A percentile compares a stretch with the other conserved stretches of the same genome.
Evolutionary conservation across 208 protist genomes (phyloP).

Genomic region (Acanthamoeba lenticulata): DNA sequence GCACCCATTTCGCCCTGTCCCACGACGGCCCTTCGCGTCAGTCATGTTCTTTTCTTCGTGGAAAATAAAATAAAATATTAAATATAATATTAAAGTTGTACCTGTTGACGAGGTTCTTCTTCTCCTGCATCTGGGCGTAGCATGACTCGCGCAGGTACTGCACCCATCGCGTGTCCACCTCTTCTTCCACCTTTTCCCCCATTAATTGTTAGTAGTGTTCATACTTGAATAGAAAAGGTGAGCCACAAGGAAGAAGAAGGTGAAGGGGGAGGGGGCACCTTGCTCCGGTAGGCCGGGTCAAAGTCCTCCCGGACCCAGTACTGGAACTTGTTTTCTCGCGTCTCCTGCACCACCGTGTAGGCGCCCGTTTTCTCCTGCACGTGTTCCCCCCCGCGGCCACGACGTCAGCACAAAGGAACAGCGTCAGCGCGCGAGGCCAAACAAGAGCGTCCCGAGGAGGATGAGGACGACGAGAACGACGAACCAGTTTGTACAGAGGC

Average conservation of each 20-base stretch:
- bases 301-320: slow-evolving; percentile 15
- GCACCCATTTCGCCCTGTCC: not conserved
- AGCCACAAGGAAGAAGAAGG: not conserved
- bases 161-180: slow-evolving; percentile 29
- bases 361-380: not conserved
- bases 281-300: slow-evolving; percentile 1
- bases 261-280: not conserved
- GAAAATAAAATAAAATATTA: not conserved
- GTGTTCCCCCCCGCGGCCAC: not conserved
- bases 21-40: not conserved
- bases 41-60: no score
- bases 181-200: not conserved
- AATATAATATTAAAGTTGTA: not conserved
- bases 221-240: no score
- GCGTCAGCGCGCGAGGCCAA: not conserved
- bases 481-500: slow-evolving; percentile 39
- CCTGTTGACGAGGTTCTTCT: not conserved
- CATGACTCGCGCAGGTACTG: not conserved
- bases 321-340: not conserved
- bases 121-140: slow-evolving; percentile 17
- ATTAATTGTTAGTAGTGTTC: not conserved
- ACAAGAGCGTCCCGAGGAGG: not conserved
- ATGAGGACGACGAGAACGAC: not conserved
- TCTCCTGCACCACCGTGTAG: not conserved
- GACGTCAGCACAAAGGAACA: not conserved